phyloP scores from a whole-genome alignment of 148 eudicot species.

The Camellia lanceoleosa region DNA sequence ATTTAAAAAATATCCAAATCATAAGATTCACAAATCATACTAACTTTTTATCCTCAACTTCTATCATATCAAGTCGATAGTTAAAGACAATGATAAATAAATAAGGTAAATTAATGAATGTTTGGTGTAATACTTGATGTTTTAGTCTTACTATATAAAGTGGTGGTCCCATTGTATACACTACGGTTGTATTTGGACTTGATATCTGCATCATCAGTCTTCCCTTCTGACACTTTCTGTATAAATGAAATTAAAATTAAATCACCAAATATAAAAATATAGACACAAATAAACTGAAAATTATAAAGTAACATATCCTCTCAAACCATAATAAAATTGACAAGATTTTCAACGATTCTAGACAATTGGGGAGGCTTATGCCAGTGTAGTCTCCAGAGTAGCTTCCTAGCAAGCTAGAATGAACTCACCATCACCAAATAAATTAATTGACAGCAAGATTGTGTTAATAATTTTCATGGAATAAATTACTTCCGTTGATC shows the following conservation, averaged over 20 bases:
- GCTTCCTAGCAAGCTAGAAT: neutral
- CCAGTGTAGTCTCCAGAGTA: neutral
- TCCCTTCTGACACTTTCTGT: constrained; percentile 30
- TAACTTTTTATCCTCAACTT: no score
- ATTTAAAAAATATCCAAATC: no score
- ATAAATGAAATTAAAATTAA: constrained; percentile 6
- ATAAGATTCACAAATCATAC: no score
- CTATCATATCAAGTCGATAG: no score
- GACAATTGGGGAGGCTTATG: no score
- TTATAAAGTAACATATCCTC: neutral
- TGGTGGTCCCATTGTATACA: no score
- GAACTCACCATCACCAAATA: neutral
- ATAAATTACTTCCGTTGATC: neutral
- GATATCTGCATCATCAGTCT: constrained; percentile 27
- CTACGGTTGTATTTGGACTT: constrained; percentile 38
- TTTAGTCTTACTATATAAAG: no score
- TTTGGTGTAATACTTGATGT: no score
- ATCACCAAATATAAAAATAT: neutral
- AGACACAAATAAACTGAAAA: neutral
- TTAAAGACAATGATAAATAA: no score
- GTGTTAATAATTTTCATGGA: neutral
- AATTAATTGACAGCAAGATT: neutral
- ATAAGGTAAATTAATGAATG: no score
- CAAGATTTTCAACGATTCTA: neutral
- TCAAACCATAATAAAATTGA: neutral